Evolutionary conservation across 768 basidiomycete genomes (phyloP).

Genomic region (Trametes cubensis): DNA sequence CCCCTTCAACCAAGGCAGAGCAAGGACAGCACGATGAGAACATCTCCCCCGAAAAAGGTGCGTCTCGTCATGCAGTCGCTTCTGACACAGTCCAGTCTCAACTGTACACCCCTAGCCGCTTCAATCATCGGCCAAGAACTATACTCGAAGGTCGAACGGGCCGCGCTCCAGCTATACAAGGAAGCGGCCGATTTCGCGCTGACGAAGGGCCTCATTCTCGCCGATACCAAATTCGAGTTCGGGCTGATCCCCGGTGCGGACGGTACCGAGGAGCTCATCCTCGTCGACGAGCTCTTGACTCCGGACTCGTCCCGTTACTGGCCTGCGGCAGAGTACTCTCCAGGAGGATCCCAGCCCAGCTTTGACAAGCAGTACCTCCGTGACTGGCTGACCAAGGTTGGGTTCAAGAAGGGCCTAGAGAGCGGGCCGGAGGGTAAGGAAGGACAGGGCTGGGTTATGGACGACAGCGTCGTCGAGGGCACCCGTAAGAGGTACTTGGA

Average conservation of each 20-base stretch:
- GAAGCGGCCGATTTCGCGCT: conserved; percentile 76
- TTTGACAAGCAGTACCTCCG: conserved; percentile 98
- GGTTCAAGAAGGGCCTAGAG: conserved; percentile 81
- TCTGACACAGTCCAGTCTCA: background rate
- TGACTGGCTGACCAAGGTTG: conserved; percentile 79
- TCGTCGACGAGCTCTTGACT: conserved; percentile 96
- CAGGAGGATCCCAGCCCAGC: conserved; percentile 79
- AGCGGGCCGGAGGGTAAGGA: conserved; percentile 65
- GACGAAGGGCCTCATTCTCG: conserved; percentile 84
- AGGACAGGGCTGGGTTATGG: conserved; percentile 79
- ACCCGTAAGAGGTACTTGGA: conserved; percentile 82
- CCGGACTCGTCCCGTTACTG: conserved; percentile 98
- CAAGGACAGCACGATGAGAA: conserved; percentile 96
- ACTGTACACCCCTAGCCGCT: conserved; percentile 50
- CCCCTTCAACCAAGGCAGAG: conserved; percentile 96
- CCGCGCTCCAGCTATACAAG: conserved; percentile 67
- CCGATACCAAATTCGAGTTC: conserved; percentile 99
- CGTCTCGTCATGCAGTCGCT: conserved; percentile 22
- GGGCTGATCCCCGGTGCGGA: conserved; percentile 60
- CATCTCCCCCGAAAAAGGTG: conserved; percentile 95
- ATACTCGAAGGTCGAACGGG: conserved; percentile 59
- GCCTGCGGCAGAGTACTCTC: conserved; percentile 73
- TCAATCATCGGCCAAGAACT: conserved; percentile 67
- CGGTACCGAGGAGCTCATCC: conserved; percentile 57
- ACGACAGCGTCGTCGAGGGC: conserved; percentile 71